Percentiles rank a stretch among this genome's conserved stretches.
Conservation (phyloP, 2,329 filamentous ascomycete species). For the Trichoderma pleuroti region DNA sequence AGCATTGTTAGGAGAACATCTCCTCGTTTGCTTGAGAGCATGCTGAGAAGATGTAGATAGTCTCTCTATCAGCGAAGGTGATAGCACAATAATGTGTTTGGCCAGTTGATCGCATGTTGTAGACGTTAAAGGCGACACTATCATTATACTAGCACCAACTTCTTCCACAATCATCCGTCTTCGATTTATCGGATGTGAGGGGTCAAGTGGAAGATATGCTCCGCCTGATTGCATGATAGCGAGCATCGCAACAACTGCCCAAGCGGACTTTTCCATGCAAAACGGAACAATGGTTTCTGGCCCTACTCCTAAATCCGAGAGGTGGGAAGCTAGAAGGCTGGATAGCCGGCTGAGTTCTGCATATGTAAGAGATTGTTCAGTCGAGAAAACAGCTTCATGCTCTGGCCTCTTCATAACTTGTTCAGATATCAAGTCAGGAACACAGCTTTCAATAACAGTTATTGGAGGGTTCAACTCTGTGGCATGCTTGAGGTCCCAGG, state of each 20-base stretch:
- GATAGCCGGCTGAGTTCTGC: neutral
- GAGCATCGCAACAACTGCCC: slow-evolving; percentile 25
- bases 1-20: neutral
- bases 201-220: slow-evolving; percentile 28
- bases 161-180: slow-evolving; percentile 14
- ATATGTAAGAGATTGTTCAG: neutral
- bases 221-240: slow-evolving; percentile 29
- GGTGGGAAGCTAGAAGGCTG: neutral
- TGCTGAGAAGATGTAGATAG: neutral
- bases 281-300: slow-evolving; percentile 22
- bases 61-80: neutral
- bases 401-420: neutral
- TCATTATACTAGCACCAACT: slow-evolving; percentile 3
- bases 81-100: neutral
- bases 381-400: slow-evolving; percentile 12
- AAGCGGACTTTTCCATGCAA: slow-evolving; percentile 23
- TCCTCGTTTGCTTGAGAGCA: neutral
- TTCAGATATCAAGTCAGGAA: slow-evolving; percentile 17
- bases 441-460: slow-evolving; percentile 26
- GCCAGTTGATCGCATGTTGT: neutral
- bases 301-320: slow-evolving; percentile 24
- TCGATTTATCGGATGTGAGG: slow-evolving; percentile 15
- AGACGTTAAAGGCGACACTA: slow-evolving; percentile 2
- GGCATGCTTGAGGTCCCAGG: slow-evolving; percentile 1
- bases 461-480: neutral